Base-by-base conservation (phyloP, 116 monocot genomes). In the Zostera marina region DNA sequence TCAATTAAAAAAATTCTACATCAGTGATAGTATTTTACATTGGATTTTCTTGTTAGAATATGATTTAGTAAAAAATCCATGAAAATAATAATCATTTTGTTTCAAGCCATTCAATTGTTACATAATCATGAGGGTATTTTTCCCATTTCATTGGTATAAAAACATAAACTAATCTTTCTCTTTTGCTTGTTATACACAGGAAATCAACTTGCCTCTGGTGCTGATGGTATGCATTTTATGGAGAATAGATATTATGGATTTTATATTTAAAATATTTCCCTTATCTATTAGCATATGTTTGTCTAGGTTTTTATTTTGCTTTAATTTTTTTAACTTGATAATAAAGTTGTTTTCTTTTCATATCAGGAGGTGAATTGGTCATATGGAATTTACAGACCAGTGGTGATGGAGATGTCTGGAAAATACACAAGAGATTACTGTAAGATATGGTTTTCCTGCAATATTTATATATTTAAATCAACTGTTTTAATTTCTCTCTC, bases 181-280 rank as follows among this genome's bases (percentile, higher is more conserved):
- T 0, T 26, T 0, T 61, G 46, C 2, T 49, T 49, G 17, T 3
- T 47, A 16, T 32, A 26, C 69, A 67, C 84, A 93, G 93, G 93
- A 59, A 81, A 82, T 64, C 53, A 68, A 41, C 84, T 94, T 73
- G 88, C 94, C 22, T 88, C 94, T 54, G 94, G 94, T 62, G 84
- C 94, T 67, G 94, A 94, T 72, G 94, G 93, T 93, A 84, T 64
- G 84, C 22, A 52, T 56, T 14, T 48, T 43, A 26, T n/a, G n/a
- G n/a, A n/a, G n/a, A 42, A 14, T 58, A 43, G 41, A 45, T 56
- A 7, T 39, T 61, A 61, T 52, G 9, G 12, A 15, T 53, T 61
- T 61, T 22, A 19, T 52, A 17, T 25, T 10, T 59, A 40, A 41
- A 16, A 11, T 3, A 32, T 32, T 32, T 32, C 32, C 32, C 0